Percentiles rank a stretch among this genome's conserved stretches.
phyloP scores from a whole-genome alignment of 257 asterid species.

The Thymus quinquecostatus region DNA sequence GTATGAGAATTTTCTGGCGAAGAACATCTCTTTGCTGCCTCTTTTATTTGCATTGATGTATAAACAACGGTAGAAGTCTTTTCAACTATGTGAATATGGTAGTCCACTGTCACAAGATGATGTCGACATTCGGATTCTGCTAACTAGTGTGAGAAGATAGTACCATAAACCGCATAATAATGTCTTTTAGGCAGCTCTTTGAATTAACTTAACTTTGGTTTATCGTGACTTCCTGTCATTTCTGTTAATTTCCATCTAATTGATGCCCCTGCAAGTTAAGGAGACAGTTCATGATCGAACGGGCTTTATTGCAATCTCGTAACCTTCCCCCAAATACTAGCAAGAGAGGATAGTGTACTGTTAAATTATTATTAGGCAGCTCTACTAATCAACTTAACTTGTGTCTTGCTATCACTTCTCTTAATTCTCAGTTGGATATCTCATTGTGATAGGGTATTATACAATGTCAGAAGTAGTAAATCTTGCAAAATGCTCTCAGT shows the following conservation, averaged over 20 bases:
- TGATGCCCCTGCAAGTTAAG: neutral
- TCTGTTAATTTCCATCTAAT: constrained; percentile 15
- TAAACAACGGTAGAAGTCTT: constrained; percentile 4
- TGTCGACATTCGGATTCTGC: neutral
- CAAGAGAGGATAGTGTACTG: neutral
- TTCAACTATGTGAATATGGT: constrained; percentile 1
- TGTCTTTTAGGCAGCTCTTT: constrained; percentile 12
- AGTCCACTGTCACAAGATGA: neutral
- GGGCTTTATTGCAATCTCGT: constrained; percentile 7
- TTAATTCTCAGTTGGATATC: neutral
- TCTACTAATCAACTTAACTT: neutral
- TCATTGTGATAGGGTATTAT: constrained; percentile 9
- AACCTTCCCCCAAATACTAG: neutral
- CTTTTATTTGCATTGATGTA: neutral
- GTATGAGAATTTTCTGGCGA: neutral
- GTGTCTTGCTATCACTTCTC: neutral
- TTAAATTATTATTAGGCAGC: constrained; percentile 3
- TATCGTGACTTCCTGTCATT: neutral
- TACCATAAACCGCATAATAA: neutral
- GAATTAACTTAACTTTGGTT: neutral
- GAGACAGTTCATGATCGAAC: neutral
- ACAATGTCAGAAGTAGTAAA: constrained; percentile 5
- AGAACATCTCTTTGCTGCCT: neutral
- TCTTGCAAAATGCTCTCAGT: neutral
- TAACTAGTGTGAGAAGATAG: neutral